These are phyloP conservation scores for Chrysopogon serrulatus DNA, from an alignment of 176 grass and related monocot species.

Conservation along the genomic window DNA sequence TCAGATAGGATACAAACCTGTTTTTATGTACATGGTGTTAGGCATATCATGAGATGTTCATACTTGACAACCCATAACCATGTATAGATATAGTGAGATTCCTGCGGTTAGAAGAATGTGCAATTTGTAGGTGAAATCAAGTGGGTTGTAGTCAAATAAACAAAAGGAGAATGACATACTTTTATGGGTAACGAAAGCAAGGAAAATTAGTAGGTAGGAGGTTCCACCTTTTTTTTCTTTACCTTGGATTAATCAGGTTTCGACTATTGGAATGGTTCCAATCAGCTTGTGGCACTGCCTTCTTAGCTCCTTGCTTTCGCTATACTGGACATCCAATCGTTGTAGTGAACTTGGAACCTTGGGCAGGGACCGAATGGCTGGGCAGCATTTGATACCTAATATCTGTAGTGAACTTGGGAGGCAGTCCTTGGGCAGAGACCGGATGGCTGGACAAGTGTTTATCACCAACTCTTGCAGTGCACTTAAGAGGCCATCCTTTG, in stretches of 20 bases:
- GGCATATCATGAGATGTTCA: too few species aligned
- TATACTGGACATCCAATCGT: neutral
- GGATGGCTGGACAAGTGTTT: neutral
- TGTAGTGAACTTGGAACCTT: neutral
- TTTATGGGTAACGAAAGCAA: too few species aligned
- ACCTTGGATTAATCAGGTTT: neutral
- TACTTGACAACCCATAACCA: too few species aligned
- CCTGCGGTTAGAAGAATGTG: neutral
- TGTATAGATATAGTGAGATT: too few species aligned
- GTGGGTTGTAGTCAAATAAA: neutral
- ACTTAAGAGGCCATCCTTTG: too few species aligned
- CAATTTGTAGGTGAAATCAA: neutral
- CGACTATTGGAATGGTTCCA: neutral
- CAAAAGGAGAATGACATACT: neutral
- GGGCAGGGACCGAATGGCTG: neutral
- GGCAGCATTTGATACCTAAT: rapidly evolving
- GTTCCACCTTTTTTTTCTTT: neutral
- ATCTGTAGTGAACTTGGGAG: neutral
- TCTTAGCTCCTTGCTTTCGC: neutral
- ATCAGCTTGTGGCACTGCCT: neutral
- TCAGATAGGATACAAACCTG: neutral
- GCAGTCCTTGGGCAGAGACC: neutral
- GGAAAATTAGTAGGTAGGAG: neutral
- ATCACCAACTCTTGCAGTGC: too few species aligned
- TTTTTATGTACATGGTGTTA: too few species aligned